A percentile compares a stretch with the other conserved stretches of the same genome.
Conservation (phyloP, 352 stramenopile genomes). For the Phytophthora nicotianae region DNA sequence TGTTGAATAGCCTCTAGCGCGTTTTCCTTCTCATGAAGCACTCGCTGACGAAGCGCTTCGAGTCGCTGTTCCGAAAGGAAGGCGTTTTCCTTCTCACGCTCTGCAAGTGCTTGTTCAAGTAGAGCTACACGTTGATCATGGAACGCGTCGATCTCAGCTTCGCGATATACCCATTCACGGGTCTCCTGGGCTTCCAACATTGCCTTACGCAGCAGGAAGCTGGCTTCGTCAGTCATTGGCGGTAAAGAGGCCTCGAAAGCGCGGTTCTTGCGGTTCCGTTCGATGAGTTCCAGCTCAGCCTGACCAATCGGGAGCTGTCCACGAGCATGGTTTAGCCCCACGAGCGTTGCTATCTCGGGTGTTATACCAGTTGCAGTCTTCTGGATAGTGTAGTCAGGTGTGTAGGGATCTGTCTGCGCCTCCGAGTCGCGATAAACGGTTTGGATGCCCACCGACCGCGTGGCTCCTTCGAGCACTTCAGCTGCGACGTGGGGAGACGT, state of each 20-base stretch:
- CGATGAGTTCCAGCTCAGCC: slow-evolving; percentile 91
- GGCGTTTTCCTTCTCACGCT: slow-evolving; percentile 90
- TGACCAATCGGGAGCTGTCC: slow-evolving; percentile 80
- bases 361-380: slow-evolving; percentile 47
- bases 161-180: slow-evolving; percentile 85
- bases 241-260: slow-evolving; percentile 88
- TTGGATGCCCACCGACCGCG: slow-evolving; percentile 85
- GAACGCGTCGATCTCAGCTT: slow-evolving; percentile 89
- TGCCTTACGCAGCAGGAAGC: slow-evolving; percentile 87
- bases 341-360: slow-evolving; percentile 88
- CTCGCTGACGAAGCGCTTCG: slow-evolving; percentile 82
- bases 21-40: slow-evolving; percentile 83
- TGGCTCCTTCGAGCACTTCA: slow-evolving; percentile 48
- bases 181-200: slow-evolving; percentile 95
- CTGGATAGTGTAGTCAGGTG: slow-evolving; percentile 89
- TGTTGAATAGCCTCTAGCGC: slow-evolving; percentile 81
- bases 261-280: slow-evolving; percentile 87
- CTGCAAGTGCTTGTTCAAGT: slow-evolving; percentile 82
- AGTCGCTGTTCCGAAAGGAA: slow-evolving; percentile 93
- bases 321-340: slow-evolving; percentile 62
- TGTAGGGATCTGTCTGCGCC: slow-evolving; percentile 94
- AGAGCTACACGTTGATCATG: slow-evolving; percentile 81
- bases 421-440: slow-evolving; percentile 94
- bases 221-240: slow-evolving; percentile 95
- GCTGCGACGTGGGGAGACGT: slow-evolving; percentile 30